Percentiles rank a stretch among this genome's conserved stretches.
Conservation (phyloP, 345 rosid genomes). For the Angophora floribunda region DNA sequence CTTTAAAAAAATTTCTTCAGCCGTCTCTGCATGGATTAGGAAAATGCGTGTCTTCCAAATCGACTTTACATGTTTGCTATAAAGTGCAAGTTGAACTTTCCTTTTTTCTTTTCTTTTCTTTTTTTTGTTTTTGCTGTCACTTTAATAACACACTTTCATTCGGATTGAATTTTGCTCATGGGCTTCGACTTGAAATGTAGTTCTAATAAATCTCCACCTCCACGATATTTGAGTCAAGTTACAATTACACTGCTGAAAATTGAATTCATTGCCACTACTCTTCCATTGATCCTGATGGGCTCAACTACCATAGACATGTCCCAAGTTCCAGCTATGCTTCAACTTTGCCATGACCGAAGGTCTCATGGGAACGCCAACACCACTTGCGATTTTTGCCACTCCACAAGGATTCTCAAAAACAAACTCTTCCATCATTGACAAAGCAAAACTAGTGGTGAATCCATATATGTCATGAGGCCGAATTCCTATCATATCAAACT, state of each 20-base stretch:
- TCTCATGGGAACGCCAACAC: neutral
- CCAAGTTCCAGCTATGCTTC: neutral
- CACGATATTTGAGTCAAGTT: neutral
- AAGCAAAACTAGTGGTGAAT: neutral
- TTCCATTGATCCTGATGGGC: neutral
- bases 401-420: neutral
- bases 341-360: neutral
- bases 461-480: neutral
- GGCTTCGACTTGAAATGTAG: neutral
- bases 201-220: neutral
- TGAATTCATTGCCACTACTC: neutral
- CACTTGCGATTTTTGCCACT: neutral
- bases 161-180: neutral
- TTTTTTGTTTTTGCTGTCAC: neutral
- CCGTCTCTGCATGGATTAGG: neutral
- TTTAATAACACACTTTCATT: neutral
- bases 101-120: neutral
- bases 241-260: neutral
- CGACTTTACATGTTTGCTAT: neutral
- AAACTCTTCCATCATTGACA: neutral
- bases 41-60: neutral
- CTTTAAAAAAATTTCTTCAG: neutral
- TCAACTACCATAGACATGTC: neutral
- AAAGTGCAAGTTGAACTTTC: neutral
- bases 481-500: neutral